Conservation (phyloP, 2,329 filamentous ascomycete species). For the Ophiostoma australiae region DNA sequence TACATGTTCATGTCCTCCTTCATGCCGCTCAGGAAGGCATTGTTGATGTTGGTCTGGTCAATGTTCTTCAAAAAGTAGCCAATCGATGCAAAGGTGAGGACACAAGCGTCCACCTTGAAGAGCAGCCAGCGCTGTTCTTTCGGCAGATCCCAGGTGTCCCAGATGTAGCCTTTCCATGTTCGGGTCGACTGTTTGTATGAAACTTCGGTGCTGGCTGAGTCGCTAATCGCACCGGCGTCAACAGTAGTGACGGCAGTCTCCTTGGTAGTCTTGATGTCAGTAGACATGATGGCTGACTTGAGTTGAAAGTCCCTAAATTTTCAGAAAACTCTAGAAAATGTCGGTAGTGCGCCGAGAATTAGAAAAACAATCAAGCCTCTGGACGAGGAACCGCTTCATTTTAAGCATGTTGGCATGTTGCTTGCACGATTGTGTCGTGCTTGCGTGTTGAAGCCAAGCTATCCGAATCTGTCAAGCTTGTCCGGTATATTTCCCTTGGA, state of each 20-base stretch:
- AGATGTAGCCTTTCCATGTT: conserved; percentile 38
- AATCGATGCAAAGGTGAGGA: conserved; percentile 36
- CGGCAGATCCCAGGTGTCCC: conserved; percentile 37
- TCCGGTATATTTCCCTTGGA: not conserved
- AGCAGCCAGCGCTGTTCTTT: conserved; percentile 34
- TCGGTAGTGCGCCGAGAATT: not conserved
- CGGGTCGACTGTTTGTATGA: not conserved
- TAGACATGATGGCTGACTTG: not conserved
- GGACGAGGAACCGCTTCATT: conserved; percentile 1
- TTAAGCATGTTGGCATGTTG: not conserved
- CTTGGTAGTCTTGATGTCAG: conserved; percentile 5
- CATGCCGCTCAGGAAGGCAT: conserved; percentile 48
- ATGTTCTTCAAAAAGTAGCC: conserved; percentile 37
- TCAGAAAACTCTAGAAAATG: not conserved
- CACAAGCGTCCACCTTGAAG: conserved; percentile 36
- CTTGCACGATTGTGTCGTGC: not conserved
- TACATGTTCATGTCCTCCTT: conserved; percentile 42
- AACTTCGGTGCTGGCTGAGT: not conserved
- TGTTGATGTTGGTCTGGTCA: conserved; percentile 41
- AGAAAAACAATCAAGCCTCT: not conserved
- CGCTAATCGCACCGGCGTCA: not conserved
- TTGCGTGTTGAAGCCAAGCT: not conserved
- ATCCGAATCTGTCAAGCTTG: not conserved
- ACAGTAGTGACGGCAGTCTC: not conserved
- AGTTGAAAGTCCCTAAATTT: not conserved